phyloP scores from a whole-genome alignment of 75 land plant species.

The Azolla pinnata region DNA sequence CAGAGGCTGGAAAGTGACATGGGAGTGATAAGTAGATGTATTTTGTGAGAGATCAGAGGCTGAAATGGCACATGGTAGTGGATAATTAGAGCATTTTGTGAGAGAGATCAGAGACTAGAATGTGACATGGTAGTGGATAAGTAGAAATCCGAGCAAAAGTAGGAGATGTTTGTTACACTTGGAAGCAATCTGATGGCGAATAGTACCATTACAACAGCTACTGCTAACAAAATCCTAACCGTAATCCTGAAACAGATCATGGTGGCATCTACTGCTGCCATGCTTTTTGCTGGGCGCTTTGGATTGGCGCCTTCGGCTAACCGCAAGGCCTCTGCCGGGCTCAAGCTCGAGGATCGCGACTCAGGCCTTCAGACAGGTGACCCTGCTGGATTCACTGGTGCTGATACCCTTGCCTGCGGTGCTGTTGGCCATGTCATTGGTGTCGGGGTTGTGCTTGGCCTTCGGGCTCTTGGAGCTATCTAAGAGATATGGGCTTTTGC shows the following conservation, averaged over 20 bases:
- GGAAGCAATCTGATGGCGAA: too few relatives aligned
- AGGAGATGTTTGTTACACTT: too few relatives aligned
- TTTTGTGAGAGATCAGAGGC: too few relatives aligned
- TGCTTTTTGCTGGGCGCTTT: slow-evolving; percentile 89
- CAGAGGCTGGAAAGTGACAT: too few relatives aligned
- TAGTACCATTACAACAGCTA: not conserved
- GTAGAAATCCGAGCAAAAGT: too few relatives aligned
- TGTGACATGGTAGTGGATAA: too few relatives aligned
- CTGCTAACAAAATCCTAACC: not conserved
- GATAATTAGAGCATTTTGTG: too few relatives aligned
- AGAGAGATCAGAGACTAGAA: too few relatives aligned
- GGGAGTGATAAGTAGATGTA: too few relatives aligned
- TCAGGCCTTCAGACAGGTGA: slow-evolving; percentile 96
- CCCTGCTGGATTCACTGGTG: slow-evolving; percentile 89
- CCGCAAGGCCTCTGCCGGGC: slow-evolving; percentile 68
- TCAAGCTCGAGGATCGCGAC: slow-evolving; percentile 78
- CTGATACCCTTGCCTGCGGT: slow-evolving; percentile 87
- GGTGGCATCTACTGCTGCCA: slow-evolving; percentile 61
- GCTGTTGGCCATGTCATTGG: slow-evolving; percentile 78
- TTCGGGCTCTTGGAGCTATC: slow-evolving; percentile 52
- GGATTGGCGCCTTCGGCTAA: slow-evolving; percentile 94
- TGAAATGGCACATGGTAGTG: too few relatives aligned
- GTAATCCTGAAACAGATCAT: slow-evolving; percentile 59
- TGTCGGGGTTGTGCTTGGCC: slow-evolving; percentile 88
- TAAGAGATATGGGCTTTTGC: too few relatives aligned